Evolutionary conservation across 257 asterid species (phyloP).

Genomic region (Solanum infundibuliforme): DNA sequence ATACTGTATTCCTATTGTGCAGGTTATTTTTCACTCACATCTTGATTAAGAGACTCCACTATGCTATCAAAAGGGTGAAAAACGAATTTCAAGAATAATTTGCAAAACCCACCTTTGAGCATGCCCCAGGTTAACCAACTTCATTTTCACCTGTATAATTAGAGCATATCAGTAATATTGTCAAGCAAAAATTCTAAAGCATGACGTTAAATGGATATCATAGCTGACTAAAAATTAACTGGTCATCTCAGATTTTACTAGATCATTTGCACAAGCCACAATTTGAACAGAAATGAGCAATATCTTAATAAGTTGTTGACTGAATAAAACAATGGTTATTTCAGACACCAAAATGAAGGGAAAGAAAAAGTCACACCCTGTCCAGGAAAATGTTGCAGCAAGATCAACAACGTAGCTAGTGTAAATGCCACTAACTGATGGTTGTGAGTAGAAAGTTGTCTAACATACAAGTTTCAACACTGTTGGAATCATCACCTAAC

Average conservation of each 20-base stretch:
- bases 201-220: background rate
- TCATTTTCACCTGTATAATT: slow-evolving; percentile 68
- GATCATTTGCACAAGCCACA: background rate
- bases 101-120: slow-evolving; percentile 59
- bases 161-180: slow-evolving; percentile 10
- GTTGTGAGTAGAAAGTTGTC: background rate
- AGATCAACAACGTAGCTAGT: background rate
- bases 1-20: background rate
- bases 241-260: background rate
- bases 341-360: background rate
- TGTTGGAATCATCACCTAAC: background rate
- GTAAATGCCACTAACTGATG: background rate
- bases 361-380: background rate
- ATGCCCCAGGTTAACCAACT: slow-evolving; percentile 68
- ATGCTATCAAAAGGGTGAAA: background rate
- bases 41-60: background rate
- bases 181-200: background rate
- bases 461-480: background rate
- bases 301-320: background rate
- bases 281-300: background rate
- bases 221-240: background rate
- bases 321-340: background rate
- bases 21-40: background rate
- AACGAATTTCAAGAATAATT: background rate
- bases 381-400: background rate